phyloP scores from a whole-genome alignment of 2,329 filamentous ascomycete genomes.

The Colletotrichum sp. region DNA sequence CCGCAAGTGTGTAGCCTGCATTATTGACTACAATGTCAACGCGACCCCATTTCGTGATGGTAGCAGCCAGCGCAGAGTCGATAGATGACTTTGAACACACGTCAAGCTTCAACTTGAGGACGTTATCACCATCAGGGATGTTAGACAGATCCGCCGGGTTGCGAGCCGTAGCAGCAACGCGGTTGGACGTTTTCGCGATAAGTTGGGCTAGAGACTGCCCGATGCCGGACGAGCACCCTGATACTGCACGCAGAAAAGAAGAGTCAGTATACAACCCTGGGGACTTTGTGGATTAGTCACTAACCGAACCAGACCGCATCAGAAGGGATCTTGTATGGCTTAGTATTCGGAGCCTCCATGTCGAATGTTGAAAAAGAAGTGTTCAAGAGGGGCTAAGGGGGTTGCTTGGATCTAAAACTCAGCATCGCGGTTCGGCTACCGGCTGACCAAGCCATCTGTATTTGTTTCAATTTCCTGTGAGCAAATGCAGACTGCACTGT shows the following conservation, averaged over 20 bases:
- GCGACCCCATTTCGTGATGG: not conserved
- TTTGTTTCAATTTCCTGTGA: rapidly evolving
- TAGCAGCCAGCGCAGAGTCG: not conserved
- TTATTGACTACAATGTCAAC: not conserved
- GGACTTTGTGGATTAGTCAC: rapidly evolving
- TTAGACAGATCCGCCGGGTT: not conserved
- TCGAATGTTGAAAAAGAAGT: rapidly evolving
- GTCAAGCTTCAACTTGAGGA: not conserved
- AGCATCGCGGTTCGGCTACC: rapidly evolving
- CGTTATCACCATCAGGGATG: not conserved
- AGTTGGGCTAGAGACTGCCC: not conserved
- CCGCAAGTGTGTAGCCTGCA: not conserved
- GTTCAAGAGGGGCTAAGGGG: not conserved
- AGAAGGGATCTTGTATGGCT: not conserved
- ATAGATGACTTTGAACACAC: not conserved
- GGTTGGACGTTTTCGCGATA: not conserved
- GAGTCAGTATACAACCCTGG: rapidly evolving
- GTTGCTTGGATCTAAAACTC: not conserved
- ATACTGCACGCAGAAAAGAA: rapidly evolving
- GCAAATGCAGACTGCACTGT: not conserved
- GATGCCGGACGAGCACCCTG: not conserved
- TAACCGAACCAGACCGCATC: not conserved
- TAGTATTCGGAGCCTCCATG: not conserved
- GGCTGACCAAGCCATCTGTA: not conserved
- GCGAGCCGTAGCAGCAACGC: rapidly evolving